Percentiles rank a stretch among this genome's conserved stretches.
Evolutionary conservation across 257 asterid genomes (phyloP).

Genomic region (Euphrasia confusa): DNA sequence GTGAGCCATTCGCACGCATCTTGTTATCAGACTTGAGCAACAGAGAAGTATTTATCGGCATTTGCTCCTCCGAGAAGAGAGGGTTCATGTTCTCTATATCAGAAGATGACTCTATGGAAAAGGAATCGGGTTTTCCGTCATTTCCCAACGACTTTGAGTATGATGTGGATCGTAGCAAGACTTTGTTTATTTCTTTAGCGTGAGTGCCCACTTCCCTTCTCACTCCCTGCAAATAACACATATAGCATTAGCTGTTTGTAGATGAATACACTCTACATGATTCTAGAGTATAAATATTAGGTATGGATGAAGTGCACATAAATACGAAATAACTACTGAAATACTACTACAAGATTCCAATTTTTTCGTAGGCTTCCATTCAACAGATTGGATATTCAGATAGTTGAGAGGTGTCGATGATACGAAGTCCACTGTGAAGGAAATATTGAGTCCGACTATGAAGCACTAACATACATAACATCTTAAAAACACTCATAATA

Average conservation of each 20-base stretch:
- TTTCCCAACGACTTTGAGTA: constrained; percentile 30
- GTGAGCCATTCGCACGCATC: constrained; percentile 19
- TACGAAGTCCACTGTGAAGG: no score
- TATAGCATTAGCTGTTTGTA: constrained; percentile 1
- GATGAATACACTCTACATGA: not conserved
- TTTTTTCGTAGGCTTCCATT: no score
- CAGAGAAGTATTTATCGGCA: constrained; percentile 30
- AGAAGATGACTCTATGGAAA: constrained; percentile 33
- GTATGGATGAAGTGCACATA: no score
- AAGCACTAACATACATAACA: no score
- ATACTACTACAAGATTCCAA: no score
- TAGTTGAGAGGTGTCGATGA: no score
- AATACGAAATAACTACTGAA: no score
- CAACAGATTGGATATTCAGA: no score
- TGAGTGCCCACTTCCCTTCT: constrained; percentile 92
- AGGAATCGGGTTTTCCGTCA: constrained; percentile 32
- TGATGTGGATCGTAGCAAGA: constrained; percentile 31
- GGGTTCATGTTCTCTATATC: constrained; percentile 30
- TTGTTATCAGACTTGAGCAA: constrained; percentile 39
- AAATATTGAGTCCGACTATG: no score
- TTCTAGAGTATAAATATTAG: no score
- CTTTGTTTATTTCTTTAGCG: constrained; percentile 63
- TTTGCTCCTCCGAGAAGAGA: constrained; percentile 27
- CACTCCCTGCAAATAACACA: constrained; percentile 60
- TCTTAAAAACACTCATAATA: no score